Base-by-base conservation (phyloP, 192 early-diverging fungal genomes). In the Lunasporangiospora selenospora region DNA sequence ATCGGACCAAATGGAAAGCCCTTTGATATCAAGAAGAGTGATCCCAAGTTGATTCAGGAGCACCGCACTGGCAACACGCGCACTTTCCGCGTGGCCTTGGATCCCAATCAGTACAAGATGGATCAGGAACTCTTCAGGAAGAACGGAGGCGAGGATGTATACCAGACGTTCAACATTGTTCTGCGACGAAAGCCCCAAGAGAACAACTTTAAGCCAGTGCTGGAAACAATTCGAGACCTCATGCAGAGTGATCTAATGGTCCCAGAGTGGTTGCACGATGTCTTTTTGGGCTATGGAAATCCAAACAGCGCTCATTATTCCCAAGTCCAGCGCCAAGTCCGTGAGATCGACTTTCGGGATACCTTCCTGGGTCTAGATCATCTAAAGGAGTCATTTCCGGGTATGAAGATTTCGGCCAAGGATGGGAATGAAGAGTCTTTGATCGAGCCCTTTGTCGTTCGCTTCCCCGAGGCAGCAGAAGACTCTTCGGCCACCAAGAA, bases 241-340 rank as follows among this genome's bases (percentile, higher is more conserved):
- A 90, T 95, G 87, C 85, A 91, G 73, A 89, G 82, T 61, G 89
- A 93, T 24, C 45, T 89, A 8, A 88, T 90, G 45, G 85, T 98
- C 2, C 98, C 98, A 9, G 85, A 86, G 10, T 99, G 98, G 98
- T 77, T 99, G 18, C 83, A 90, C 16, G 83, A 95, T 37, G 87
- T 94, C 3, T 92, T 98, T 37, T 80, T 99, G 23, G 98, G 98
- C 39, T 99, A 99, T 65, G 98, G 97, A 52, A 92, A 99, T 58
- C 93, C 94, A 2, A 79, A 77, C 21, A 87, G 85, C 52, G 90
- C 92, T 3, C 79, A 87, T 48, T 95, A 89, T 63, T 81, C 81
- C 15, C 76, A 83, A n/a, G 75, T 93, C 51, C 58, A 79, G 36
- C 77, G 82, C 13, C 78, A 67, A 6, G 59, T 86, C 0, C 67